Conservation (phyloP, 2,329 filamentous ascomycete species). For the Calonectria pauciramosa region DNA sequence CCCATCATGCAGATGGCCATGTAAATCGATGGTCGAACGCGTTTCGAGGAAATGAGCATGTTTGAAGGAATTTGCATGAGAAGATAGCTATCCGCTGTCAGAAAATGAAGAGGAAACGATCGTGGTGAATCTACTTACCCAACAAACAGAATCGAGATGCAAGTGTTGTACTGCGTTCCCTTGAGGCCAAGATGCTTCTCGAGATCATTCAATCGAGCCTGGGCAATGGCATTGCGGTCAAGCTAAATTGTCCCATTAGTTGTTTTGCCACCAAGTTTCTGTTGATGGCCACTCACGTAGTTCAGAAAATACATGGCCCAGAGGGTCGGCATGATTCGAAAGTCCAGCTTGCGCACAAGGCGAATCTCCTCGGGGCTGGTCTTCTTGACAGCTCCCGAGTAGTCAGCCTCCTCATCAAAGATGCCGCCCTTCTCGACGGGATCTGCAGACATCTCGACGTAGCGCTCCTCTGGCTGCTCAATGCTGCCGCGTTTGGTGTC, state of each 20-base stretch:
- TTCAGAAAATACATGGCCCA: slow-evolving; percentile 57
- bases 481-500: slow-evolving; percentile 37
- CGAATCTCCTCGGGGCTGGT: slow-evolving; percentile 50
- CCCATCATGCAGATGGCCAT: slow-evolving; percentile 53
- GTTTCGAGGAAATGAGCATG: slow-evolving; percentile 52
- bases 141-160: slow-evolving; percentile 52
- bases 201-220: slow-evolving; percentile 67
- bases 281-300: slow-evolving; percentile 41
- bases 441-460: slow-evolving; percentile 40
- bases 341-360: slow-evolving; percentile 54
- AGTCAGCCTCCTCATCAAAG: slow-evolving; percentile 44
- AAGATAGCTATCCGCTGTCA: slow-evolving; percentile 33
- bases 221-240: slow-evolving; percentile 70
- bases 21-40: slow-evolving; percentile 59
- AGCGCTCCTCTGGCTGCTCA: slow-evolving; percentile 41
- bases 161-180: slow-evolving; percentile 52
- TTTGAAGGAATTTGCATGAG: slow-evolving; percentile 55
- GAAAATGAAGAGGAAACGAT: rapidly evolving
- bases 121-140: slow-evolving; percentile 46
- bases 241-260: slow-evolving; percentile 42
- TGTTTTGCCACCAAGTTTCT: rapidly evolving
- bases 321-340: slow-evolving; percentile 53
- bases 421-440: slow-evolving; percentile 40
- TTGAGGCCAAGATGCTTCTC: slow-evolving; percentile 64
- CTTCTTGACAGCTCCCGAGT: slow-evolving; percentile 52